Evolutionary conservation across 306 rosid species (phyloP), one percentile per base, ranked within the genome.

Genomic region (Prunus persica): DNA sequence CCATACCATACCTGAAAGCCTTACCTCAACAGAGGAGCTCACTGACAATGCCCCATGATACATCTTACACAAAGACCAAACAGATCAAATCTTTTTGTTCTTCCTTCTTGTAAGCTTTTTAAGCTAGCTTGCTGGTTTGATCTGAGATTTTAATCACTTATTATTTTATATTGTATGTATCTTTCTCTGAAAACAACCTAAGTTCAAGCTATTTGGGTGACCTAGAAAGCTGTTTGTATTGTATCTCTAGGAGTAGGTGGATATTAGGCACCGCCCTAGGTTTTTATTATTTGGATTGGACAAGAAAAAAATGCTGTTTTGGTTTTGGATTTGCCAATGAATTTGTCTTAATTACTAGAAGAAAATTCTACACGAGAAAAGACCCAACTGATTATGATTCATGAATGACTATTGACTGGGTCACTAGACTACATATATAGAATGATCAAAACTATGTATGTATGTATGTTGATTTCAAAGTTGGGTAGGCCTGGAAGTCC

Each of bases 401-500:
- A 34, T 34, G 32, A 60, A 60, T 24, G 65, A 24, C 18, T 34
- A 8, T 55, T 41, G 66, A 71, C 41, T 56, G 14, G 5, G 28
- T 12, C 62, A 20, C 27, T n/a, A 20, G 1, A 56, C 20, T 56
- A 56, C 0, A 10, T 20, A 56, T n/a, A 55, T 38, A 1, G 43
- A 38, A 18, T 16, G 18, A 52, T 16, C 19, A 15, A 18, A 18
- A 52, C 57, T 52, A 52, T 6, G 16, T 55, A 55, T 3, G 61
- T 9, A 56, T 20, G 4, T 56, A 7, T n/a, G 24, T 56, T 56
- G 14, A 8, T 63, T 6, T 54, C 49, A n/a, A 38, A 34, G n/a
- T 71, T 72, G 41, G 66, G 54, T 72, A 72, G 38, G 66, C 50
- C 22, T 56, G 1, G 22, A 38, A 56, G 67, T 72, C 66, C 10